Conservation (phyloP, 2,329 filamentous ascomycete genomes). For the Cladosporium phlei region DNA sequence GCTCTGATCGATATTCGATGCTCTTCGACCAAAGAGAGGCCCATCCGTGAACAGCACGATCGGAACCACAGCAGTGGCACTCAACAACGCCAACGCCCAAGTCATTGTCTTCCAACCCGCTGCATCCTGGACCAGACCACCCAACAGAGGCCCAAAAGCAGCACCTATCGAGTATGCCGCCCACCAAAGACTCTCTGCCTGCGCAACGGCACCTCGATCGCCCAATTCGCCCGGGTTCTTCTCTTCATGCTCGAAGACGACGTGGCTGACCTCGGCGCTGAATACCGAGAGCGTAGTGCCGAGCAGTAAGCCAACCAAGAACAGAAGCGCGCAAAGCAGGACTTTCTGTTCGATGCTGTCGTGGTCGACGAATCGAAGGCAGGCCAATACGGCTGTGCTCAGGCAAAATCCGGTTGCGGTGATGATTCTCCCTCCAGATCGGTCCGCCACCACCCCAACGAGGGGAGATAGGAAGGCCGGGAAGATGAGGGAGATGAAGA, state of each 20-base stretch:
- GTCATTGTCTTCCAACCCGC: constrained; percentile 42
- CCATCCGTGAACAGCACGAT: too few species aligned
- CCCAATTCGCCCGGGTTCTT: constrained; percentile 49
- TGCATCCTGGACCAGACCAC: constrained; percentile 25
- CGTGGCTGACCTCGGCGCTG: constrained; percentile 65
- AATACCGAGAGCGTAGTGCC: constrained; percentile 55
- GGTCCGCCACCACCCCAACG: constrained; percentile 62
- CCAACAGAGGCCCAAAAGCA: constrained; percentile 30
- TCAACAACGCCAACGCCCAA: constrained; percentile 58
- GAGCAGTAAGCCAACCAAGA: constrained; percentile 55
- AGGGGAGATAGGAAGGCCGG: constrained; percentile 58
- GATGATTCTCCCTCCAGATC: too few species aligned
- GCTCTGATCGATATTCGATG: too few species aligned
- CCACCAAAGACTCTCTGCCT: constrained; percentile 49
- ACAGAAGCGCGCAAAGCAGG: constrained; percentile 60
- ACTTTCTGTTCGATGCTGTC: constrained; percentile 60
- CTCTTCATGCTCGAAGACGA: constrained; percentile 54
- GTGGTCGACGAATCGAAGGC: constrained; percentile 60
- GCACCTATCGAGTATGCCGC: constrained; percentile 31
- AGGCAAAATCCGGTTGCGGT: constrained; percentile 57
- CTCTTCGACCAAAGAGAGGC: too few species aligned
- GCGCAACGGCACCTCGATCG: constrained; percentile 43
- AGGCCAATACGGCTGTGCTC: constrained; percentile 54
- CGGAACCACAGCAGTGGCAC: constrained; percentile 48
- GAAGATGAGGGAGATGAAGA: constrained; percentile 56